These are phyloP conservation scores for Pythium rhizo-oryzae DNA, from an alignment of 352 stramenopile genomes.

Conservation along the genomic window DNA sequence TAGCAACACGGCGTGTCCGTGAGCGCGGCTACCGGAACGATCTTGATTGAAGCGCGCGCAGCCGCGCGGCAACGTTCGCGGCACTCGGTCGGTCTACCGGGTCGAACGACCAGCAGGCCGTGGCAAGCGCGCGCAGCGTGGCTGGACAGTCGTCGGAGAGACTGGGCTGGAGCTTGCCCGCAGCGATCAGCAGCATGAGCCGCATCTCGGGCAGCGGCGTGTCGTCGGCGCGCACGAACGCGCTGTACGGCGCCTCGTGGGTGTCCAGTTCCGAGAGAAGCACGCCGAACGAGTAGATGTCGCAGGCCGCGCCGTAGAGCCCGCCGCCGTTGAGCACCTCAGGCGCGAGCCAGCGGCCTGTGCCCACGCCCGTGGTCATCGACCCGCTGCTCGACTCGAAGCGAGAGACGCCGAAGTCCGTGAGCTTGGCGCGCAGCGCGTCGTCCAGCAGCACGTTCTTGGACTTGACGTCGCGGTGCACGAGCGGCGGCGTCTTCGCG, in stretches of 20 bases:
- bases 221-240: constrained; percentile 11
- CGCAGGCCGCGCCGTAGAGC: constrained; percentile 22
- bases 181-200: constrained; percentile 18
- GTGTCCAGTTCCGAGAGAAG: constrained; percentile 33
- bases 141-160: constrained; percentile 12
- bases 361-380: constrained; percentile 33
- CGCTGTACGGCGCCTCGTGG: constrained; percentile 10
- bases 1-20: neutral
- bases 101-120: neutral
- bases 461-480: constrained; percentile 44
- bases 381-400: constrained; percentile 21
- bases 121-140: neutral
- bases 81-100: neutral
- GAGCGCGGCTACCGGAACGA: neutral
- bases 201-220: constrained; percentile 22
- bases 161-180: constrained; percentile 14
- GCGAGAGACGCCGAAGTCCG: constrained; percentile 34
- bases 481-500: constrained; percentile 19
- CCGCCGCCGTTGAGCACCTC: constrained; percentile 31
- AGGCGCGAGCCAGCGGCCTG: constrained; percentile 31
- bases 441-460: constrained; percentile 40
- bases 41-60: neutral
- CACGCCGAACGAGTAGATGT: constrained; percentile 40
- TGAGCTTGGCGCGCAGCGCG: constrained; percentile 32
- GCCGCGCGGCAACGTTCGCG: neutral